phyloP scores from a whole-genome alignment of 305 asterid genomes.

The Fraxinus paxiana region DNA sequence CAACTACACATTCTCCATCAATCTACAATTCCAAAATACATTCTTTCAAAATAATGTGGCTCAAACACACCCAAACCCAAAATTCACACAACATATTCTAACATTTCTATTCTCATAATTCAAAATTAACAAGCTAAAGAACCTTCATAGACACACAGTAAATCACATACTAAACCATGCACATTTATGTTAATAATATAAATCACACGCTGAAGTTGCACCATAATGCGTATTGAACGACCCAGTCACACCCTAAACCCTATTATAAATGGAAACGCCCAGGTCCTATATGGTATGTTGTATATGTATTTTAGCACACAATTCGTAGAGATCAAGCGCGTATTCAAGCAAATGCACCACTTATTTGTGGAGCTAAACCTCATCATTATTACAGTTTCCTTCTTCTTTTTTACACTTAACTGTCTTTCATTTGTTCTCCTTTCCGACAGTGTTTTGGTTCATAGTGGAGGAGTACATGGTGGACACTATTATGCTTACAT shows the following conservation, averaged over 20 bases:
- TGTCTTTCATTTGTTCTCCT: neutral
- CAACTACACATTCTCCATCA: no score
- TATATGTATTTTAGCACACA: neutral
- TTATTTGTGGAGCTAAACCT: neutral
- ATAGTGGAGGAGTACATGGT: constrained; percentile 45
- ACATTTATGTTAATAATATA: neutral
- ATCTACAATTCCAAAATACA: no score
- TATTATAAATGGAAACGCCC: neutral
- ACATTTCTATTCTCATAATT: neutral
- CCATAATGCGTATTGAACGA: neutral
- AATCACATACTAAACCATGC: neutral
- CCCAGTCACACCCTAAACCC: neutral
- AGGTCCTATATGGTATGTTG: neutral
- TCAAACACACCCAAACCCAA: no score
- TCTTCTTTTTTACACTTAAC: neutral
- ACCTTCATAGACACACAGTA: neutral
- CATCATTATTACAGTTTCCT: neutral
- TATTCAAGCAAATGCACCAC: neutral
- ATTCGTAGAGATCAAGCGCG: neutral
- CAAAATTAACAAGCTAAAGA: neutral
- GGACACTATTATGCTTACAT: constrained; percentile 66
- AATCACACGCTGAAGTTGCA: neutral
- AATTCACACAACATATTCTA: neutral
- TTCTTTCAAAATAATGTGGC: no score
- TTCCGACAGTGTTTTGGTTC: constrained; percentile 39